phyloP scores from a whole-genome alignment of 2,329 filamentous ascomycete genomes.

The Claviceps capensis region DNA sequence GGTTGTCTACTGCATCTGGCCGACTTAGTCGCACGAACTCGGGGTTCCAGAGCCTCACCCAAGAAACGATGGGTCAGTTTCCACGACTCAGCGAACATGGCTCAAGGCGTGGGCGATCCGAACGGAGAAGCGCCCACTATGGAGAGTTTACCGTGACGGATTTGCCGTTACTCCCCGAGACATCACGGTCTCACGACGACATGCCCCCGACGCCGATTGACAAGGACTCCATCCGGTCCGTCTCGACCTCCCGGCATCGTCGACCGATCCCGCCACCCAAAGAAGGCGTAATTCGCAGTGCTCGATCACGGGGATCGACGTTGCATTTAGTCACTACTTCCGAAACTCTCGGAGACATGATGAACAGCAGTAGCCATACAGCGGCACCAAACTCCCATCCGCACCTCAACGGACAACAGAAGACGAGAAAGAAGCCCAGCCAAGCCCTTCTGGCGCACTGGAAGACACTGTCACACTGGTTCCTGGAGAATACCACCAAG shows the following conservation, averaged over 20 bases:
- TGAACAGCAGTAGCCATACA: slow-evolving; percentile 10
- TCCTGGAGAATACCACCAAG: slow-evolving; percentile 44
- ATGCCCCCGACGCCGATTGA: slow-evolving; percentile 60
- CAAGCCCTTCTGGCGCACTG: slow-evolving; percentile 46
- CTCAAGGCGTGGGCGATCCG: slow-evolving; percentile 59
- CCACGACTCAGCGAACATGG: slow-evolving; percentile 28
- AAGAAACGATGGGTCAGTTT: slow-evolving; percentile 41
- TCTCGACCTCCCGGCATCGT: slow-evolving; percentile 63
- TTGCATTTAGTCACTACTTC: slow-evolving; percentile 68
- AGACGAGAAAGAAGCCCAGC: slow-evolving; percentile 41
- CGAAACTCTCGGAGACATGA: slow-evolving; percentile 26
- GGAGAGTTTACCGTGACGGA: slow-evolving; percentile 55
- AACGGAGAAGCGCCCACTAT: slow-evolving; percentile 57
- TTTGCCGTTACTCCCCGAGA: slow-evolving; percentile 63
- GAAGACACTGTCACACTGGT: slow-evolving; percentile 53
- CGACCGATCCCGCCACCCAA: slow-evolving; percentile 74
- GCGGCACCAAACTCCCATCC: slow-evolving; percentile 8
- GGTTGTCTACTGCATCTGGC: slow-evolving; percentile 81
- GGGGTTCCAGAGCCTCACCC: slow-evolving; percentile 63
- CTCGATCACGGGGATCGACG: slow-evolving; percentile 68
- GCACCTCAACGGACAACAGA: slow-evolving; percentile 21
- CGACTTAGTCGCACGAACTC: slow-evolving; percentile 71
- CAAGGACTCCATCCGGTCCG: slow-evolving; percentile 63
- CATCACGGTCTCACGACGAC: slow-evolving; percentile 24
- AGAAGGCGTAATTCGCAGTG: slow-evolving; percentile 54